Conservation (phyloP, 2,329 filamentous ascomycete species). For the Aspergillus latus region DNA sequence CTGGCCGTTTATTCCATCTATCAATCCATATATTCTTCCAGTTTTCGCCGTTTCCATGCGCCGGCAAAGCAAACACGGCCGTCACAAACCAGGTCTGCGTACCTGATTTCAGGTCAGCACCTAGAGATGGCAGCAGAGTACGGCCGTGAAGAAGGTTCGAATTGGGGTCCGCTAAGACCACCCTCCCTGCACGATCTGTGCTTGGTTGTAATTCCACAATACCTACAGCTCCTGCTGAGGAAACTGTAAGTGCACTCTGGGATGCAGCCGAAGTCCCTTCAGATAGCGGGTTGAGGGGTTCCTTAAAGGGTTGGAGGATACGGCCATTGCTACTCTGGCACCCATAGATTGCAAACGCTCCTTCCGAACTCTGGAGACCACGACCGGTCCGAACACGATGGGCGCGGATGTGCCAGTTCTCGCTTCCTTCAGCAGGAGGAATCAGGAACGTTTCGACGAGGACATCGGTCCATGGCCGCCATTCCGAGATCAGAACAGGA, state of each 20-base stretch:
- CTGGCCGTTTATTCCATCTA: slow-evolving; percentile 61
- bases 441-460: slow-evolving; percentile 39
- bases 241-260: slow-evolving; percentile 45
- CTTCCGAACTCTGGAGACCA: slow-evolving; percentile 69
- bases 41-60: slow-evolving; percentile 32
- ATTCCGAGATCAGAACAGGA: slow-evolving; percentile 66
- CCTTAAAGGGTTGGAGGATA: slow-evolving; percentile 45
- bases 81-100: slow-evolving; percentile 66
- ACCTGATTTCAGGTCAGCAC: slow-evolving; percentile 59
- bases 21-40: slow-evolving; percentile 47
- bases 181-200: slow-evolving; percentile 56
- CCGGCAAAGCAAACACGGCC: slow-evolving; percentile 69
- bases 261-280: slow-evolving; percentile 45
- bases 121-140: slow-evolving; percentile 69
- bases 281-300: slow-evolving; percentile 30
- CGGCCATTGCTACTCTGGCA: slow-evolving; percentile 60
- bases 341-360: slow-evolving; percentile 68
- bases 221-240: slow-evolving; percentile 52
- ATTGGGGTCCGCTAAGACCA: slow-evolving; percentile 76
- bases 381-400: slow-evolving; percentile 47
- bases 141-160: slow-evolving; percentile 72
- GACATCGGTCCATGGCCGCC: slow-evolving; percentile 67
- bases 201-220: slow-evolving; percentile 46
- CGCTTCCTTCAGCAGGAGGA: slow-evolving; percentile 32
- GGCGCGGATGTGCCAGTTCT: slow-evolving; percentile 43